Evolutionary conservation across 306 rosid genomes (phyloP).

Genomic region (Senna tora): DNA sequence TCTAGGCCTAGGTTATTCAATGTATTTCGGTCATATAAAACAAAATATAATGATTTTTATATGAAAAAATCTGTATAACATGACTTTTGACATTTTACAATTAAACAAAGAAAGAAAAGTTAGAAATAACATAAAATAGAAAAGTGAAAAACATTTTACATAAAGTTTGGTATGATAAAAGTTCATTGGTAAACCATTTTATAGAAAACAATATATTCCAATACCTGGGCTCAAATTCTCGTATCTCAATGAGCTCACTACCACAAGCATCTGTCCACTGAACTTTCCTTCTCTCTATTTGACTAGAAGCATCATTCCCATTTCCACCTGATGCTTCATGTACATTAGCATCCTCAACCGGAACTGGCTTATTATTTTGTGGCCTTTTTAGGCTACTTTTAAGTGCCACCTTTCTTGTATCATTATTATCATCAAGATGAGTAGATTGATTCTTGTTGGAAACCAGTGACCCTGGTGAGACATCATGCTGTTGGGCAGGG

Average conservation of each 20-base stretch:
- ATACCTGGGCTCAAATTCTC: constrained; percentile 86
- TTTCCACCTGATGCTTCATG: constrained; percentile 42
- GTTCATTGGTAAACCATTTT: not conserved
- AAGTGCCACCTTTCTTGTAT: constrained; percentile 49
- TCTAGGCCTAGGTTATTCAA: not conserved
- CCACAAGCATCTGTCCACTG: constrained; percentile 91
- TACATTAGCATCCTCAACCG: constrained; percentile 45
- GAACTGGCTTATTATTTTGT: constrained; percentile 40
- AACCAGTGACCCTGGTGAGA: constrained; percentile 52
- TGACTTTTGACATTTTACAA: constrained; percentile 1
- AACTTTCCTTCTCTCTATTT: constrained; percentile 64
- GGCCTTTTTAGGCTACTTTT: constrained; percentile 77
- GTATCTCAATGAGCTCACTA: constrained; percentile 68
- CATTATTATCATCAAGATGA: constrained; percentile 39
- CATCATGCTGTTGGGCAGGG: constrained; percentile 74
- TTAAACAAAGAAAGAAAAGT: not conserved
- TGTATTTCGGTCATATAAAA: not conserved
- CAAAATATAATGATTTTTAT: constrained; percentile 4
- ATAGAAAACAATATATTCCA: constrained; percentile 8
- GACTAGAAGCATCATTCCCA: constrained; percentile 47
- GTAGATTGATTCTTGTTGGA: constrained; percentile 50
- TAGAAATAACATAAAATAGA: constrained; percentile 5
- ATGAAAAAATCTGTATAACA: not conserved
- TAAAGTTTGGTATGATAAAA: not conserved
- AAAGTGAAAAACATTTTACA: constrained; percentile 1